phyloP scores from a whole-genome alignment of 2,329 filamentous ascomycete genomes.

The Alternaria brassicicola region DNA sequence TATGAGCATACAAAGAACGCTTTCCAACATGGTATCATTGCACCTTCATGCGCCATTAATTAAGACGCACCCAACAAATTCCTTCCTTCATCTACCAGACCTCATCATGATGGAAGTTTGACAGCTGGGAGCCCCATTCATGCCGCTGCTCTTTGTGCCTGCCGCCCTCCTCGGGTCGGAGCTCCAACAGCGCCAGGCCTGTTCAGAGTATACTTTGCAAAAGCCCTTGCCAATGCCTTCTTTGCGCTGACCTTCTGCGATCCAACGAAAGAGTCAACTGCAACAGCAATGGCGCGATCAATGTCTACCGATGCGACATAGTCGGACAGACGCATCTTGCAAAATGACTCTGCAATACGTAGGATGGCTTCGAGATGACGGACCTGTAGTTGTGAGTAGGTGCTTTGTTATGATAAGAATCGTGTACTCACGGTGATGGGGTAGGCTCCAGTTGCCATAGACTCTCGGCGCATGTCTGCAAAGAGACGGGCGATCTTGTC shows the following conservation, averaged over 20 bases:
- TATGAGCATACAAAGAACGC: neutral
- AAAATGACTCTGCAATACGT: slow-evolving; percentile 91
- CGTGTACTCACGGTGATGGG: slow-evolving; percentile 82
- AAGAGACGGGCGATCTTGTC: slow-evolving; percentile 95
- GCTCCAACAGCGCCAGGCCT: slow-evolving; percentile 51
- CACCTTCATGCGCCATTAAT: slow-evolving; percentile 7
- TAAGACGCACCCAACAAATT: slow-evolving; percentile 7
- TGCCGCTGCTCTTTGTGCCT: slow-evolving; percentile 38
- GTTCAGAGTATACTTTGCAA: slow-evolving; percentile 81
- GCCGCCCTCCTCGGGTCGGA: slow-evolving; percentile 33
- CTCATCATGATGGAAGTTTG: neutral
- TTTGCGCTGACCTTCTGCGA: slow-evolving; percentile 98
- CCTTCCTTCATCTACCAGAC: slow-evolving; percentile 6
- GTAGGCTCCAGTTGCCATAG: slow-evolving; percentile 90
- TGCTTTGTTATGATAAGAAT: neutral
- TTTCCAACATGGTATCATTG: slow-evolving; percentile 25
- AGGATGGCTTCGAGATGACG: slow-evolving; percentile 98
- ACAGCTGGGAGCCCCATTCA: slow-evolving; percentile 7
- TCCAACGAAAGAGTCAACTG: slow-evolving; percentile 92
- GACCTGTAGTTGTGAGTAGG: slow-evolving; percentile 64
- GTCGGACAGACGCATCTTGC: slow-evolving; percentile 96
- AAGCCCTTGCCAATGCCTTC: slow-evolving; percentile 90
- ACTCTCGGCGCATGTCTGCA: slow-evolving; percentile 94
- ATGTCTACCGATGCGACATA: slow-evolving; percentile 91
- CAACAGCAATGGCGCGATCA: slow-evolving; percentile 95